Evolutionary conservation across 2,329 filamentous ascomycete genomes (phyloP), one percentile per base, ranked within the genome.

Genomic region (Neonectria magnoliae): DNA sequence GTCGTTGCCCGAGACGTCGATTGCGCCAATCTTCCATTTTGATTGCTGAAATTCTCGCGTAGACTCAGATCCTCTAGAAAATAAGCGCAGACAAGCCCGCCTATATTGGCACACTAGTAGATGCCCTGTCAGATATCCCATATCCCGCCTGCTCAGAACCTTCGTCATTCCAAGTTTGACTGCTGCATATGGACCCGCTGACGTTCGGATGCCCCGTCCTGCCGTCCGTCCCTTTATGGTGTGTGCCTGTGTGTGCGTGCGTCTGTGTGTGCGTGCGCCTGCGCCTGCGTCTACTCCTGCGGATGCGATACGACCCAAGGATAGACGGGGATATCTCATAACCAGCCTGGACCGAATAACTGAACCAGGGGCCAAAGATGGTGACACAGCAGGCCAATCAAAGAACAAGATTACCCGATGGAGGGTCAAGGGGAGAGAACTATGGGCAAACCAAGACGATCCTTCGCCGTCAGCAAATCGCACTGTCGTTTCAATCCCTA

Each of bases 121-220:
- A 53, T 52, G 59, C 45, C 56, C 62, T 73, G 72, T 74, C 65
- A 75, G 73, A 74, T 75, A 47, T 55, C 52, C 25, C 25, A 25
- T 5, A 25, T 25, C 25, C 25, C 36, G 67, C 53, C 66, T 63
- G 53, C 67, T 67, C 69, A 65, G 57, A 36, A 57, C 53, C 66
- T 61, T 63, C 58, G 59, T 59, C 52, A 55, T 59, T 41, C 64
- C 51, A 58, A 47, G 67, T 68, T 72, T 68, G 67, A 60, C 53
- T 69, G 48, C 56, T 29, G 55, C 58, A 50, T 42, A 42, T 18
- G 62, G 53, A 57, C 62, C 58, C 52, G 56, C 54, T 51, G 45
- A 44, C 36, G 45, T 44, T 29, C 27, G 54, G 69, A 57, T 61
- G 65, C 62, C 55, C 54, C 45, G 42, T 58, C 64, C 59, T 58